A percentile compares a stretch with the other conserved stretches of the same genome.
phyloP scores from a whole-genome alignment of 1,139 yeast genomes.

The Hemisphaericaspora lyxosophila region DNA sequence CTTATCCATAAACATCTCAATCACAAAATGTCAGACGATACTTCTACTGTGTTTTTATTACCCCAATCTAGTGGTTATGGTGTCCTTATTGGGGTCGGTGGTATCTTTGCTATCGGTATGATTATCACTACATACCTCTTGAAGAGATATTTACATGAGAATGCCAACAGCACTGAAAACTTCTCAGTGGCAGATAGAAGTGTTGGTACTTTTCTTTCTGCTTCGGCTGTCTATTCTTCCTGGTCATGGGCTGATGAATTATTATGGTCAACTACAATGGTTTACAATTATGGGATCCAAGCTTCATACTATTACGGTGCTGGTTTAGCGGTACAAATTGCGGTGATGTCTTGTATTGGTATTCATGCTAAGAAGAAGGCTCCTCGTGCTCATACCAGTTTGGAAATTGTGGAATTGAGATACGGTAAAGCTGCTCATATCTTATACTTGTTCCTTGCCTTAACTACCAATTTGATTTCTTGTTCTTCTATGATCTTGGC shows the following conservation, averaged over 20 bases:
- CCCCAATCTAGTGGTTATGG: conserved; percentile 27
- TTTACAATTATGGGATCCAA: conserved; percentile 25
- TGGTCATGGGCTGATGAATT: conserved; percentile 32
- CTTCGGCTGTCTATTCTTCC: conserved; percentile 23
- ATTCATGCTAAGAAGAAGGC: conserved; percentile 27
- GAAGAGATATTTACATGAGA: conserved; percentile 22
- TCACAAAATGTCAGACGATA: conserved; percentile 3
- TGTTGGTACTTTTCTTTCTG: conserved; percentile 22
- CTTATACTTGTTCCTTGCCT: conserved; percentile 27
- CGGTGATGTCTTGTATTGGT: conserved; percentile 24
- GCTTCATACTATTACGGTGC: conserved; percentile 25
- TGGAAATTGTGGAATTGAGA: conserved; percentile 26
- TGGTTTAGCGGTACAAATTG: conserved; percentile 25
- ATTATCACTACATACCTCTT: conserved; percentile 22
- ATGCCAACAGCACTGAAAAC: conserved; percentile 25
- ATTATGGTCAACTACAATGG: conserved; percentile 24
- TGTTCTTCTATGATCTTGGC: conserved; percentile 33
- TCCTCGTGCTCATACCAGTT: conserved; percentile 25
- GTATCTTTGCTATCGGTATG: conserved; percentile 26
- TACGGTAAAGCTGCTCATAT: conserved; percentile 29
- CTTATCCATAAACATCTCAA: no score
- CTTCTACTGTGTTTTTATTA: conserved; percentile 13
- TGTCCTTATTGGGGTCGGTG: conserved; percentile 26
- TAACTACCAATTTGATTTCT: conserved; percentile 29
- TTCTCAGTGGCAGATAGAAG: conserved; percentile 26